phyloP scores from a whole-genome alignment of 1,284 basidiomycete species.

The Sanghuangporus sanghuang region DNA sequence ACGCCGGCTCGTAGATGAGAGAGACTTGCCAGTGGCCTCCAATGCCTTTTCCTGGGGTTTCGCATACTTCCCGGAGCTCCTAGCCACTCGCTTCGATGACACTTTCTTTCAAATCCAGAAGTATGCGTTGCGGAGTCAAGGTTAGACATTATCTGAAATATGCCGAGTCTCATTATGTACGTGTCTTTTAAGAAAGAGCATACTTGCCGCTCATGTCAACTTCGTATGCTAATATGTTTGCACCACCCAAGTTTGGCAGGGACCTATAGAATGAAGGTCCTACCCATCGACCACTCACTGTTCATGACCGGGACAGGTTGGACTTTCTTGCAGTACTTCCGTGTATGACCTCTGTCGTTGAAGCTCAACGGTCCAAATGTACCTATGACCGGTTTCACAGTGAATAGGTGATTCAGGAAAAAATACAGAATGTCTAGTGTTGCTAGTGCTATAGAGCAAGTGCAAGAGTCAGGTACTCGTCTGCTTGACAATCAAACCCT shows the following conservation, averaged over 20 bases:
- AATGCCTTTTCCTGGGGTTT: slow-evolving; percentile 5
- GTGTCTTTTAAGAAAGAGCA: not conserved
- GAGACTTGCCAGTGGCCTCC: not conserved
- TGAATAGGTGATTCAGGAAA: too few species aligned
- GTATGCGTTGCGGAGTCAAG: slow-evolving; percentile 8
- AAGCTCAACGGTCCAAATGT: too few species aligned
- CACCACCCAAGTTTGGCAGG: slow-evolving; percentile 16
- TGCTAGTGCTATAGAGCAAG: too few species aligned
- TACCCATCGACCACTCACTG: too few species aligned
- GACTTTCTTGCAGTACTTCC: too few species aligned
- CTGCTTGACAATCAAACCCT: too few species aligned
- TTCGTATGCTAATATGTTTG: slow-evolving; percentile 14
- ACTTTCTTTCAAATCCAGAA: not conserved
- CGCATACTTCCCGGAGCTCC: slow-evolving; percentile 7
- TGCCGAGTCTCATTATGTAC: not conserved
- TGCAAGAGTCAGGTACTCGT: too few species aligned
- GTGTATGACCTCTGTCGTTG: too few species aligned
- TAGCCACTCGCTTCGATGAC: slow-evolving; percentile 5
- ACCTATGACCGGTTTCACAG: too few species aligned
- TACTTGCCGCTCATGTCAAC: slow-evolving; percentile 17
- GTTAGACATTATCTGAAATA: not conserved
- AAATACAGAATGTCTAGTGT: too few species aligned
- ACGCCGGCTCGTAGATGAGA: slow-evolving; percentile 11
- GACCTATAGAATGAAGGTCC: not conserved
- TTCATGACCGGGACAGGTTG: too few species aligned